Evolutionary conservation across 75 land plant species (phyloP).

Genomic region (Cupressus sempervirens): DNA sequence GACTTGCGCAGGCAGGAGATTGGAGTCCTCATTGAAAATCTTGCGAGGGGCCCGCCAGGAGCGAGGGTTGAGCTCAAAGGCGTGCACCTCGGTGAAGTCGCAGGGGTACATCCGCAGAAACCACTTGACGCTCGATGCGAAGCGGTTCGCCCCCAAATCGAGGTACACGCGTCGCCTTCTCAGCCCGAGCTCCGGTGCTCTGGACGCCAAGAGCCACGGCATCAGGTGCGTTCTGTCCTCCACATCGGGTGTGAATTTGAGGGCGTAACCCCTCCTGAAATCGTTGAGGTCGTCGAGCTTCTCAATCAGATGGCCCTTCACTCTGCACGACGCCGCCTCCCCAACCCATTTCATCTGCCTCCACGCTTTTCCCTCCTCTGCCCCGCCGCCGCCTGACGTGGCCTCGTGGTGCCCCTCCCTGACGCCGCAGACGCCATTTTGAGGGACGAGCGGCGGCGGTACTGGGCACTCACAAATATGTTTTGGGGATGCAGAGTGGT

Average conservation of each 20-base stretch:
- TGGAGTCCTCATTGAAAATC: slow-evolving; percentile 13
- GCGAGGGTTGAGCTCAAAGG: slow-evolving; percentile 22
- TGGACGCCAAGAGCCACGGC: slow-evolving; percentile 29
- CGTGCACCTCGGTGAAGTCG: slow-evolving; percentile 44
- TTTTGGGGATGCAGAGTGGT: too few species aligned
- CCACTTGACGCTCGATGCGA: slow-evolving; percentile 35
- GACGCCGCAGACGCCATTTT: neutral
- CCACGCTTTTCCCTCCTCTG: slow-evolving; percentile 22
- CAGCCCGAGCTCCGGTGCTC: slow-evolving; percentile 1
- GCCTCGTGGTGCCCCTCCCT: slow-evolving; percentile 5
- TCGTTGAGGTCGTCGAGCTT: slow-evolving; percentile 23
- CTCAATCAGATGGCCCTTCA: slow-evolving; percentile 35
- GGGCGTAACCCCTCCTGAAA: slow-evolving; percentile 29
- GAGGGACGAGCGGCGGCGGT: neutral
- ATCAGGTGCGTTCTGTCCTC: slow-evolving; percentile 33
- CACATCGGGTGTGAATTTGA: slow-evolving; percentile 14
- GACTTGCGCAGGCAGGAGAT: slow-evolving; percentile 7
- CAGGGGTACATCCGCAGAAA: slow-evolving; percentile 41
- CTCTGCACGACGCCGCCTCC: slow-evolving; percentile 23
- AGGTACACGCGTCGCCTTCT: slow-evolving; percentile 18
- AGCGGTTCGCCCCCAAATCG: slow-evolving; percentile 34
- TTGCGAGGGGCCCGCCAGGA: slow-evolving; percentile 9
- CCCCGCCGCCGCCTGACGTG: neutral
- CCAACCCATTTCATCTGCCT: slow-evolving; percentile 40
- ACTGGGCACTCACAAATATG: neutral